Evolutionary conservation across 768 basidiomycete genomes (phyloP), one percentile per base, ranked within the genome.

Genomic region (Phaffia tasmanica): DNA sequence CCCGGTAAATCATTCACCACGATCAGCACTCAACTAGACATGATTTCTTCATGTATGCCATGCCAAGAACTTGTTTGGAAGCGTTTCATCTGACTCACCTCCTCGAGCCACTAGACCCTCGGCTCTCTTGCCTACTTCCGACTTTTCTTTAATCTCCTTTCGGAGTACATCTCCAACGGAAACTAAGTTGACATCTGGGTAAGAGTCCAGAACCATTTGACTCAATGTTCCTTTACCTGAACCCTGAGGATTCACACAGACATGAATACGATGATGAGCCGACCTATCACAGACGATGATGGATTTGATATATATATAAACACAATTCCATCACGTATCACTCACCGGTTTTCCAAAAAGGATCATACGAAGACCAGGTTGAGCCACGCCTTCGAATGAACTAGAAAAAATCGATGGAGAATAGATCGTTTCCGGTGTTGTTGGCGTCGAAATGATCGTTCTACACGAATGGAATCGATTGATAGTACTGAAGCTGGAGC

Each of bases 161-260:
- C 91, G 81, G 71, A 95, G 78, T 49, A 93, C 78, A 74, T 95
- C 91, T 11, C 90, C 91, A 1, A 87, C 87, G 9, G 87, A 89
- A 60, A 93, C 76, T 9, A 84, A 81, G 53, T 85, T 71, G 62
- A 93, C 83, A 72, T 89, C 85, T 25, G 61, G 61, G 74, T 88
- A 91, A 75, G 88, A 87, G 70, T 84, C 81, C 65, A 88, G 83
- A 32, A 94, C 81, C 53, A 86, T 81, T 19, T 82, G 80, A 1
- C 86, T 81, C 51, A 92, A 80, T 0, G 91, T 94, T 46, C 91
- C 91, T 79, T 94, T 77, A 15, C 76, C 77, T 1, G 72, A 67
- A 4, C 77, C 77, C 75, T 75, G 66, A 30, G 15, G 18, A 35
- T 25, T 1, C n/a, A 46, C 46, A 53, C 29, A 1, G n/a, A 21